Evolutionary conservation across 2,329 filamentous ascomycete species (phyloP).

Genomic region (Aspergillus piperis): DNA sequence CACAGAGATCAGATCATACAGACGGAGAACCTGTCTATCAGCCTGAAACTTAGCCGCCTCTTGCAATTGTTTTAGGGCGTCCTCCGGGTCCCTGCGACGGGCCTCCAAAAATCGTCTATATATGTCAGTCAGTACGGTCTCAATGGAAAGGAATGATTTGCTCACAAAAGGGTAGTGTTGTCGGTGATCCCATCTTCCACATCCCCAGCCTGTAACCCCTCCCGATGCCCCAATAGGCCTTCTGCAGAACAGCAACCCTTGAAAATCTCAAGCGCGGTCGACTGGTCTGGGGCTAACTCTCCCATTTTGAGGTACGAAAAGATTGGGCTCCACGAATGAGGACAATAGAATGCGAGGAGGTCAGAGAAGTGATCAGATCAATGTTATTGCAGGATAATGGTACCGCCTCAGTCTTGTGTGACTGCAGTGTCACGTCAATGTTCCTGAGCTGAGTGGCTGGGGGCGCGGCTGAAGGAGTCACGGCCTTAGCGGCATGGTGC

Average conservation of each 20-base stretch:
- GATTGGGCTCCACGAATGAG: background rate
- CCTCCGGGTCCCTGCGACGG: constrained; percentile 12
- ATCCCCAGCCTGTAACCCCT: constrained; percentile 18
- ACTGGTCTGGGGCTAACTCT: background rate
- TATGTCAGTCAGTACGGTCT: background rate
- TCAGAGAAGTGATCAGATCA: too few species aligned
- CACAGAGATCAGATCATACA: constrained; percentile 23
- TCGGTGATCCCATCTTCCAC: constrained; percentile 20
- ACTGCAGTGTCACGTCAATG: background rate
- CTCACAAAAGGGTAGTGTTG: constrained; percentile 20
- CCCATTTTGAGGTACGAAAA: background rate
- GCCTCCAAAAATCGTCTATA: constrained; percentile 25
- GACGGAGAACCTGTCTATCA: constrained; percentile 15
- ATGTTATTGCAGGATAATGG: background rate
- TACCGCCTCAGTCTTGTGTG: background rate
- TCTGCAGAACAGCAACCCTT: background rate
- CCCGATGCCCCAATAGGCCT: constrained; percentile 13
- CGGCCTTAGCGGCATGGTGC: too few species aligned
- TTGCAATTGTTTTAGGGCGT: constrained; percentile 22
- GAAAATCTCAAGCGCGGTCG: background rate
- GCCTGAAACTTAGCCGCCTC: constrained; percentile 16
- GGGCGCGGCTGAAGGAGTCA: too few species aligned
- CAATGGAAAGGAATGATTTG: too few species aligned
- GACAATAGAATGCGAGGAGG: background rate
- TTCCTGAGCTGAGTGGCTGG: too few species aligned